phyloP scores from a whole-genome alignment of 139 green algal genomes.

The Coccomyxa sp. region DNA sequence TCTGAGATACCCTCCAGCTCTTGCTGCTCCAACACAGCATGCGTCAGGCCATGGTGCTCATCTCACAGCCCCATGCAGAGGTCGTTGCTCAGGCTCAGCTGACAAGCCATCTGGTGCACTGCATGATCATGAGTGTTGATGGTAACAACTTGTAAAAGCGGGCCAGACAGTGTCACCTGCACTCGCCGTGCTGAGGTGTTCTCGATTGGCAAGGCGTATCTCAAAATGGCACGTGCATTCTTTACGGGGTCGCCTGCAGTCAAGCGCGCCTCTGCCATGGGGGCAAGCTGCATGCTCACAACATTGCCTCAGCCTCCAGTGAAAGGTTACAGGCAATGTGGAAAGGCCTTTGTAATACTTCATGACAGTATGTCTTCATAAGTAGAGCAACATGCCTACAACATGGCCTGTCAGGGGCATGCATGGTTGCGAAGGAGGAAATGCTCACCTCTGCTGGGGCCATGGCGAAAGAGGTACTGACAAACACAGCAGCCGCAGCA shows the following conservation, averaged over 20 bases:
- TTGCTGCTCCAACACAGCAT: slow-evolving; percentile 30
- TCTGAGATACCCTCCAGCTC: slow-evolving; percentile 88
- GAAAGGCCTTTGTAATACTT: not conserved
- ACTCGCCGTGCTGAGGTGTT: slow-evolving; percentile 88
- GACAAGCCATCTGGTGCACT: not conserved
- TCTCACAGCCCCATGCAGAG: not conserved
- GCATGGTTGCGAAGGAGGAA: not conserved
- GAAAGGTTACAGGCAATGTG: not conserved
- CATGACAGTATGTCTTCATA: not conserved
- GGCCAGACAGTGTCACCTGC: slow-evolving; percentile 48
- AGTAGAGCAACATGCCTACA: not conserved
- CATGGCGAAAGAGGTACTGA: slow-evolving; percentile 5
- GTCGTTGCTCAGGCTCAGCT: not conserved
- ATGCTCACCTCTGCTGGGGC: slow-evolving; percentile 6
- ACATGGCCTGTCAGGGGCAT: not conserved
- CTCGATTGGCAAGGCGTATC: slow-evolving; percentile 91
- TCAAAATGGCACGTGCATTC: slow-evolving; percentile 86
- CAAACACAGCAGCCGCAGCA: slow-evolving; percentile 12
- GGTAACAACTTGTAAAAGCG: not conserved
- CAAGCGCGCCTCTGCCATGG: slow-evolving; percentile 11
- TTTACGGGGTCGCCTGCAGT: slow-evolving; percentile 67
- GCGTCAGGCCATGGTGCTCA: not conserved
- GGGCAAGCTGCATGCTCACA: slow-evolving; percentile 10
- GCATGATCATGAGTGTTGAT: not conserved
- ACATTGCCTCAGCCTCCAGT: not conserved